These are phyloP conservation scores for Arthroderma sp. DNA, from an alignment of 2,329 filamentous ascomycete genomes.

Conservation along the genomic window DNA sequence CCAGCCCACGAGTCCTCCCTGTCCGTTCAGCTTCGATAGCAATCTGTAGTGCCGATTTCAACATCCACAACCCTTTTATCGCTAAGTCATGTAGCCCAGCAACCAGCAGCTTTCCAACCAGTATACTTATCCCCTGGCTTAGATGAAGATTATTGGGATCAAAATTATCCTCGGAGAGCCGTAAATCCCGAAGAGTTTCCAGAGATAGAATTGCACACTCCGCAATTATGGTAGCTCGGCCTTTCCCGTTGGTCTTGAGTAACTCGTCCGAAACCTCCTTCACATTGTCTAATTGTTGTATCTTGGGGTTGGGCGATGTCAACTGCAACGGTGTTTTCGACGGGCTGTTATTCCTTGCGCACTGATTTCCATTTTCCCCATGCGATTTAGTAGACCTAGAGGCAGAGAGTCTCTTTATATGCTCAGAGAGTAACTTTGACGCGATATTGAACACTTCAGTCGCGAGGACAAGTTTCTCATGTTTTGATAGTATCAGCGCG, in stretches of 20 bases:
- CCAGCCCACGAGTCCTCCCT: background rate
- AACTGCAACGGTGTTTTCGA: constrained; percentile 19
- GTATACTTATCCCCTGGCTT: constrained; percentile 33
- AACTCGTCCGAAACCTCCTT: constrained; percentile 13
- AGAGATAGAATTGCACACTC: constrained; percentile 33
- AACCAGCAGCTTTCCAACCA: constrained; percentile 32
- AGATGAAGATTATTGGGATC: constrained; percentile 25
- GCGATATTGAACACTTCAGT: constrained; percentile 38
- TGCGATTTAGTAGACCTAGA: background rate
- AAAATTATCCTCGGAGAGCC: constrained; percentile 20
- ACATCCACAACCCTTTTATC: constrained; percentile 28
- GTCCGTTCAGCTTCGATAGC: constrained; percentile 18
- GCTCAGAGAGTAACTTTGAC: constrained; percentile 33
- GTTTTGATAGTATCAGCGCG: constrained; percentile 21
- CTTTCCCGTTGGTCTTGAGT: constrained; percentile 10
- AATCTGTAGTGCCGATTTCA: constrained; percentile 29
- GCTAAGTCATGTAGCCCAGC: constrained; percentile 32
- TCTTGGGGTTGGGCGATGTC: constrained; percentile 22
- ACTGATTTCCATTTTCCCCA: background rate
- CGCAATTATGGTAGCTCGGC: constrained; percentile 24
- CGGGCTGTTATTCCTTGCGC: background rate
- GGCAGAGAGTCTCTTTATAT: constrained; percentile 20
- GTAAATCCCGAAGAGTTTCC: constrained; percentile 27
- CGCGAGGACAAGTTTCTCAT: constrained; percentile 33
- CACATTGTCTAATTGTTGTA: constrained; percentile 18